Percentiles rank a stretch among this genome's conserved stretches.
These are phyloP conservation scores for Aspergillus ruber DNA, from an alignment of 2,329 filamentous ascomycete species.

Conservation along the genomic window DNA sequence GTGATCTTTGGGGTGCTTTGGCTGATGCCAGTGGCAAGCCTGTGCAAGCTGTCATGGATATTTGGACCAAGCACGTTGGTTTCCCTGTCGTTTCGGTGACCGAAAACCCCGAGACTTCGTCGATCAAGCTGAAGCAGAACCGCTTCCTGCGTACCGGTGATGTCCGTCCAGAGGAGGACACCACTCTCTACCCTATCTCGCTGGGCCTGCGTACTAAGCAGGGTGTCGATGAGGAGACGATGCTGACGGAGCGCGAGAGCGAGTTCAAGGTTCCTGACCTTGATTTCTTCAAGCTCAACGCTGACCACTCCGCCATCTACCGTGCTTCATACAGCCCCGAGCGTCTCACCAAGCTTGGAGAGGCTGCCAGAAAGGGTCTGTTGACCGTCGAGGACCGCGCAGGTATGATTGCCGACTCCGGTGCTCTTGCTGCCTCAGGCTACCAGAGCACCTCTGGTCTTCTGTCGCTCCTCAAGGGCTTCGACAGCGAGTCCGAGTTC, in stretches of 20 bases:
- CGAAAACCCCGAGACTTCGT: conserved; percentile 62
- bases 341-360: conserved; percentile 77
- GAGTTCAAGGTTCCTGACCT: conserved; percentile 70
- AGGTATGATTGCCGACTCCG: conserved; percentile 90
- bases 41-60: conserved; percentile 82
- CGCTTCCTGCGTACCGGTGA: conserved; percentile 89
- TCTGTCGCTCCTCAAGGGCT: conserved; percentile 75
- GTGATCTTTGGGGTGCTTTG: conserved; percentile 83
- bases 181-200: conserved; percentile 83
- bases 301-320: conserved; percentile 88
- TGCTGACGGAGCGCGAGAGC: conserved; percentile 65
- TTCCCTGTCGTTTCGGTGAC: conserved; percentile 86
- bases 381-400: conserved; percentile 85
- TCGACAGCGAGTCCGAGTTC: conserved; percentile 74
- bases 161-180: conserved; percentile 86
- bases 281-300: conserved; percentile 95
- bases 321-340: conserved; percentile 80
- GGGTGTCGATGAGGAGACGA: conserved; percentile 71
- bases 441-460: conserved; percentile 91
- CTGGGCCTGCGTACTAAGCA: conserved; percentile 76
- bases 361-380: conserved; percentile 73
- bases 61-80: conserved; percentile 95
- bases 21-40: conserved; percentile 86
- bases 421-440: conserved; percentile 79
- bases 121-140: conserved; percentile 87